Evolutionary conservation across 176 grass and related monocot genomes (phyloP).

Genomic region (Juncus inflexus): DNA sequence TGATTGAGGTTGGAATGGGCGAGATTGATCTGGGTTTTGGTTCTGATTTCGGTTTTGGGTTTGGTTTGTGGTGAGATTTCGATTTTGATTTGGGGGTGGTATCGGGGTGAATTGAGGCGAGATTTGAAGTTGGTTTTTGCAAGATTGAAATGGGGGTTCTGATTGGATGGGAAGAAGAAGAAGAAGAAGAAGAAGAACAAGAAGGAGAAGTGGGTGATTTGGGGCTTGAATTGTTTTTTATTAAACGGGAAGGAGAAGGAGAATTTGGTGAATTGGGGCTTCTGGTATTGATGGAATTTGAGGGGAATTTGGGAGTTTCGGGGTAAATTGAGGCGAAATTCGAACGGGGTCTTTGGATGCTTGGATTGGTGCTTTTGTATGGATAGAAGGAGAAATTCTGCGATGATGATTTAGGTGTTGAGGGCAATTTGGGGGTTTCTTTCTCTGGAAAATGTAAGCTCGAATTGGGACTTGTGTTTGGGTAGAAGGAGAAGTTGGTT

Average conservation of each 20-base stretch:
- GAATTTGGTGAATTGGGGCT: background rate
- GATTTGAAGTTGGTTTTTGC: constrained; percentile 46
- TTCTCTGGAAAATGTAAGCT: too few relatives aligned
- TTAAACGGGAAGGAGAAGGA: constrained; percentile 53
- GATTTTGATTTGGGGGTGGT: constrained; percentile 20
- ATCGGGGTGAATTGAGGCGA: constrained; percentile 24
- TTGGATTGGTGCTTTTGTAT: background rate
- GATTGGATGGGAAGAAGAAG: constrained; percentile 56
- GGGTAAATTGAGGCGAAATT: constrained; percentile 7
- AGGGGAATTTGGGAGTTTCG: constrained; percentile 2
- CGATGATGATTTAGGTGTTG: background rate
- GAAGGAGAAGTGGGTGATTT: background rate
- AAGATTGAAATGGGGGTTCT: constrained; percentile 38
- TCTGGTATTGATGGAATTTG: background rate
- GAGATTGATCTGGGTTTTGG: constrained; percentile 52
- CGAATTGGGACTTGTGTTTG: background rate
- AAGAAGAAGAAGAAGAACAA: constrained; percentile 39
- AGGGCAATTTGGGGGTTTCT: constrained; percentile 21
- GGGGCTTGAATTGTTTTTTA: constrained; percentile 15
- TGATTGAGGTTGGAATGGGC: constrained; percentile 43
- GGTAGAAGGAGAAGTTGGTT: background rate
- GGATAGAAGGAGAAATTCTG: background rate
- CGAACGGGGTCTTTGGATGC: constrained; percentile 2
- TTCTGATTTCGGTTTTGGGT: constrained; percentile 21
- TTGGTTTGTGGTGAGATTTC: background rate